Evolutionary conservation across 306 rosid species (phyloP).

Genomic region (Betula pendula): DNA sequence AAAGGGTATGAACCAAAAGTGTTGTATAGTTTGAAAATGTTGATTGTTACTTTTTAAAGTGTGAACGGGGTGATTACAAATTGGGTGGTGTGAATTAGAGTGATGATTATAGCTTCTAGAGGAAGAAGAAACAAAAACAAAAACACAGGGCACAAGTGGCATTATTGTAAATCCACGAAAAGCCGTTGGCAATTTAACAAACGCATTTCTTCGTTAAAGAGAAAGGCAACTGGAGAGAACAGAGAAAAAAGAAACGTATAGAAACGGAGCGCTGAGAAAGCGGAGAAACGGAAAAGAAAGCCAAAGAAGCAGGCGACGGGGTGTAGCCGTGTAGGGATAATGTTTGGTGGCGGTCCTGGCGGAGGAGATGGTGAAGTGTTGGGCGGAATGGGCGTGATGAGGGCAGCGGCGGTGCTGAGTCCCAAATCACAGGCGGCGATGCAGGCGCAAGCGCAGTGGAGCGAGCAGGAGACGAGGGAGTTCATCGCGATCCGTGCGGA

Average conservation of each 20-base stretch:
- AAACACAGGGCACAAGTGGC: too few relatives aligned
- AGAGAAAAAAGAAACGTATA: constrained; percentile 18
- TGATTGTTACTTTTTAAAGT: too few relatives aligned
- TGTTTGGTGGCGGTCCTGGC: constrained; percentile 46
- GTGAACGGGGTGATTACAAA: too few relatives aligned
- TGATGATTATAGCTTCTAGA: too few relatives aligned
- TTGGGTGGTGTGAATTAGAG: too few relatives aligned
- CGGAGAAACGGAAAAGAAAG: neutral
- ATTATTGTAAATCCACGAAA: too few relatives aligned
- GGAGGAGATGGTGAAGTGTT: constrained; percentile 37
- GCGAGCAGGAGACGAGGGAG: constrained; percentile 75
- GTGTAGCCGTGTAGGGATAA: neutral
- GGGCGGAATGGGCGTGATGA: constrained; percentile 39
- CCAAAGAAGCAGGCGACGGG: neutral
- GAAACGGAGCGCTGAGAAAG: constrained; percentile 11
- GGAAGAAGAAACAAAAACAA: too few relatives aligned
- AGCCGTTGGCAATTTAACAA: too few relatives aligned
- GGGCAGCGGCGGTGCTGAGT: constrained; percentile 30
- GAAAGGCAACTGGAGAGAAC: constrained; percentile 6
- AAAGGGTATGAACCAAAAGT: too few relatives aligned
- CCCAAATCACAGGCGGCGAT: neutral
- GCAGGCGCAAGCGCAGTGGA: constrained; percentile 78
- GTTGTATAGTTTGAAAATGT: too few relatives aligned
- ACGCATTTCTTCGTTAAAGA: neutral
- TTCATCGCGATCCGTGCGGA: constrained; percentile 79